A percentile compares a stretch with the other conserved stretches of the same genome.
Conservation (phyloP, 495 filamentous ascomycete genomes). For the Oleoguttula mirabilis region DNA sequence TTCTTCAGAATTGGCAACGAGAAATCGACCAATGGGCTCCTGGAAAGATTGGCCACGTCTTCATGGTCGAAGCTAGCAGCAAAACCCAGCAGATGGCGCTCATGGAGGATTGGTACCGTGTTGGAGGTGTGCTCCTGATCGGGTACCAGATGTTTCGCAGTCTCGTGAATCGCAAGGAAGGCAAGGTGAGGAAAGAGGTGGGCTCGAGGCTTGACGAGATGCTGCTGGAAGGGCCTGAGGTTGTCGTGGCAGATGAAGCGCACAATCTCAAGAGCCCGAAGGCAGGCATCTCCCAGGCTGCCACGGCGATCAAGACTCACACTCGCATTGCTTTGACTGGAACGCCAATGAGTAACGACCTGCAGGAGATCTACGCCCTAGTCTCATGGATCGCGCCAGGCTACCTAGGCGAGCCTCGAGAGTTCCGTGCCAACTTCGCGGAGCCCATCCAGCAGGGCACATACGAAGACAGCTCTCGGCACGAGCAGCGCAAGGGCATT, state of each 20-base stretch:
- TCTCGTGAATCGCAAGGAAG: conserved; percentile 28
- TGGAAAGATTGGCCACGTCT: conserved; percentile 20
- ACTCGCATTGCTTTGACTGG: conserved; percentile 80
- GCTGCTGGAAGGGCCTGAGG: conserved; percentile 31
- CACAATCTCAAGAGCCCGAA: conserved; percentile 60
- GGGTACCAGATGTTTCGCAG: conserved; percentile 57
- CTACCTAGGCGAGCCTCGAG: conserved; percentile 52
- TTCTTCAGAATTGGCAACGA: conserved; percentile 74
- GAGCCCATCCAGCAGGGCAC: conserved; percentile 64
- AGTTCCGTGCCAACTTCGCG: conserved; percentile 58
- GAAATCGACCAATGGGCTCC: conserved; percentile 64
- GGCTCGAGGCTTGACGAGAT: conserved; percentile 2
- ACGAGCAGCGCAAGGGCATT: conserved; percentile 44
- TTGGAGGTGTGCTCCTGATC: conserved; percentile 63
- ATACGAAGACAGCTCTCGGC: conserved; percentile 44
- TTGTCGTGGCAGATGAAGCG: conserved; percentile 83
- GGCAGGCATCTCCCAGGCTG: conserved; percentile 39
- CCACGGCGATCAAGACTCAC: conserved; percentile 47
- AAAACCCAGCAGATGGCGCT: background rate
- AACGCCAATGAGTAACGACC: conserved; percentile 71
- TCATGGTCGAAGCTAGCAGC: conserved; percentile 20
- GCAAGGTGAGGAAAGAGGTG: background rate
- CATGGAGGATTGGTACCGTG: conserved; percentile 46
- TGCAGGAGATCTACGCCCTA: conserved; percentile 72
- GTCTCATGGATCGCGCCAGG: conserved; percentile 78